Evolutionary conservation across 2,329 filamentous ascomycete genomes (phyloP).

Genomic region (Talaromyces sp.): DNA sequence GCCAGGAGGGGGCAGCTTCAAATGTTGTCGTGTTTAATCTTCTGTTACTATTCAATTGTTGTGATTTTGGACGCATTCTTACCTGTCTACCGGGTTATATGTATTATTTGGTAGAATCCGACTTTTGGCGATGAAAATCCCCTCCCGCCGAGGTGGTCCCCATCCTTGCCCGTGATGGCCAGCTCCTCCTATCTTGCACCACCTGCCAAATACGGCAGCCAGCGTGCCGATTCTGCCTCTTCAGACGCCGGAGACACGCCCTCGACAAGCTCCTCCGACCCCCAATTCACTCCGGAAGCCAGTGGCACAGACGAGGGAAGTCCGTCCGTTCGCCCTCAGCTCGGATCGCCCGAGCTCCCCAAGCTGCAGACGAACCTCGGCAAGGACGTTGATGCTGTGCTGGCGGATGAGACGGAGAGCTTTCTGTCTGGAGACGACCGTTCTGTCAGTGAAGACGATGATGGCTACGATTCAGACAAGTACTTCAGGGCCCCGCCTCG

Average conservation of each 20-base stretch:
- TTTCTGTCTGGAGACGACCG: constrained; percentile 12
- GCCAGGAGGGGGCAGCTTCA: neutral
- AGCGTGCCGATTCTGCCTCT: constrained; percentile 1
- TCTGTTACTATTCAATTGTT: neutral
- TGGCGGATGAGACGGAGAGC: neutral
- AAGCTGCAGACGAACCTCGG: constrained; percentile 31
- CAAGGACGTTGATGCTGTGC: constrained; percentile 8
- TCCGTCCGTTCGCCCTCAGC: constrained; percentile 9
- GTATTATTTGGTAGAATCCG: neutral
- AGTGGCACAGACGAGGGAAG: constrained; percentile 23
- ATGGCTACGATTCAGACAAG: constrained; percentile 20
- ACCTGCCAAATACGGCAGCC: constrained; percentile 10
- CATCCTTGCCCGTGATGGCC: constrained; percentile 14
- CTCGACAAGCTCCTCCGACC: constrained; percentile 20
- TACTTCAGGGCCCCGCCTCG: constrained; percentile 15
- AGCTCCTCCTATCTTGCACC: constrained; percentile 18
- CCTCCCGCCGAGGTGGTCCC: neutral
- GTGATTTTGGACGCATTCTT: neutral
- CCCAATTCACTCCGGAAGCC: constrained; percentile 30
- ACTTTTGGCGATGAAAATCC: neutral
- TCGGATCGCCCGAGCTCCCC: constrained; percentile 17
- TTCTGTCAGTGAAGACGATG: constrained; percentile 12
- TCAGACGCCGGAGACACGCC: constrained; percentile 18
- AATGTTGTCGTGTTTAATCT: too few species aligned
- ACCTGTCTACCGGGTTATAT: neutral